Base-by-base conservation (phyloP, 176 grass and related monocot species). In the Oryza glumipatula region DNA sequence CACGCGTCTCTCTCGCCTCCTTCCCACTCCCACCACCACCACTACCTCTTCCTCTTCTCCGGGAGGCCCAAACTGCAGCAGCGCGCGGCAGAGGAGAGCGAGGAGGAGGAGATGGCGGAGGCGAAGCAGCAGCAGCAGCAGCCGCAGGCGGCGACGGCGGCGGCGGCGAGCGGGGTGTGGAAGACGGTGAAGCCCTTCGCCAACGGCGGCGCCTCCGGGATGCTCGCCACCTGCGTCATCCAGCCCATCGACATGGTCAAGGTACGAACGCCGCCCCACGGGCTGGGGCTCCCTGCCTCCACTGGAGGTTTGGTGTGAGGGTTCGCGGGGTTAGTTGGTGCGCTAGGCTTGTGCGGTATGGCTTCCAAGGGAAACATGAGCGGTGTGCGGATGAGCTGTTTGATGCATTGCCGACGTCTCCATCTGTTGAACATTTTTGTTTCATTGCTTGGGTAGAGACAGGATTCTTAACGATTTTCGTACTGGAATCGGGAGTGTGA, bases 171-270 rank as follows among this genome's bases (percentile, higher is more conserved):
- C 80, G 84, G 86, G 2, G 92, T 82, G 0, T 97, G 94, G 94
- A 77, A 71, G 75, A 94, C 94, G 78, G 68, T 97, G 61, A 92
- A 90, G 85, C 94, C 85, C 65, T 90, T 95, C 76, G 90, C 66
- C 47, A 95, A 95, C 77, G 93, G 90, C 15, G 93, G 93, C 32
- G 67, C 80, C 38, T 95, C 93, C 66, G 93, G 93, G 16, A 90
- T 92, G 90, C 90, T 95, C 47, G 90, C 93, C 28, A 95, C 93
- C 64, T 92, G 90, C 88, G 88, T 95, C 79, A 92, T 95, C 76
- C 93, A 95, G 76, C 93, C 93, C 24, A 95, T 95, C 86, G 93
- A 95, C 67, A 95, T 92, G 93, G 61, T 95, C 82, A 95, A 95
- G 93, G 93, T 92, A 41, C 4, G 21, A 2, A 2, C 38, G 11